These are phyloP conservation scores for Hordeum pubiflorum DNA, from an alignment of 202 grass and related monocot species.

Conservation along the genomic window DNA sequence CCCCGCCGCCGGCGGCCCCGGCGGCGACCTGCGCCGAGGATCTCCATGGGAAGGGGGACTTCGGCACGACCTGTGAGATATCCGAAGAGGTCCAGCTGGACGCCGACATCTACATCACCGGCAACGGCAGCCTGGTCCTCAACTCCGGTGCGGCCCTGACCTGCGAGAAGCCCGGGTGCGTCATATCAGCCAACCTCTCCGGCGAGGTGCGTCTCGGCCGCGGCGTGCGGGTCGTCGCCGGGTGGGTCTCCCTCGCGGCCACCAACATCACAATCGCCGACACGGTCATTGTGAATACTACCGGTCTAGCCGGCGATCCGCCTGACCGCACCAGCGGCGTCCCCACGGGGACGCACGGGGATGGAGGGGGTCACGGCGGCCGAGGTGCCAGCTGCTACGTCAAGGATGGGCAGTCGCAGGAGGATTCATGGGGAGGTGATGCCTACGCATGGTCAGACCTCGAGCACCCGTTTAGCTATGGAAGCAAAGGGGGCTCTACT, in stretches of 20 bases:
- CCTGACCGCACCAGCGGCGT: slow-evolving; percentile 72
- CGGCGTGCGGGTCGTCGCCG: slow-evolving; percentile 57
- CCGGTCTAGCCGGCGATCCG: slow-evolving; percentile 58
- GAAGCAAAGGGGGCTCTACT: slow-evolving; percentile 87
- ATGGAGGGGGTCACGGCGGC: slow-evolving; percentile 84
- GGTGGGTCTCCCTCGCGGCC: slow-evolving; percentile 53
- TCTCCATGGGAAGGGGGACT: slow-evolving; percentile 78
- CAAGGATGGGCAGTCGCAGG: slow-evolving; percentile 83
- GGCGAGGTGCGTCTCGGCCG: slow-evolving; percentile 54
- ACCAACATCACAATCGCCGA: slow-evolving; percentile 66
- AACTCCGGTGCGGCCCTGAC: slow-evolving; percentile 51
- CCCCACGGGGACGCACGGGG: slow-evolving; percentile 81
- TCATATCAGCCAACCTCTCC: slow-evolving; percentile 55
- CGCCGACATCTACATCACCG: slow-evolving; percentile 58
- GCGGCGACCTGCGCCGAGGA: slow-evolving; percentile 57
- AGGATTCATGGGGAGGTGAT: slow-evolving; percentile 96
- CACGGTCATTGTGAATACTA: slow-evolving; percentile 64
- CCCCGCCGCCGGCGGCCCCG: slow-evolving; percentile 51
- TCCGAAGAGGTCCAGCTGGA: slow-evolving; percentile 53
- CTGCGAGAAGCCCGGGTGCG: slow-evolving; percentile 68
- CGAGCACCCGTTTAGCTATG: slow-evolving; percentile 71
- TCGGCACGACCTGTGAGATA: slow-evolving; percentile 66
- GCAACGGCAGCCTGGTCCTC: slow-evolving; percentile 72
- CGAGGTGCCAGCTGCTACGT: slow-evolving; percentile 84
- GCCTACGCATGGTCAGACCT: slow-evolving; percentile 81